phyloP scores from a whole-genome alignment of 768 basidiomycete genomes.

The Panellus pusillus region DNA sequence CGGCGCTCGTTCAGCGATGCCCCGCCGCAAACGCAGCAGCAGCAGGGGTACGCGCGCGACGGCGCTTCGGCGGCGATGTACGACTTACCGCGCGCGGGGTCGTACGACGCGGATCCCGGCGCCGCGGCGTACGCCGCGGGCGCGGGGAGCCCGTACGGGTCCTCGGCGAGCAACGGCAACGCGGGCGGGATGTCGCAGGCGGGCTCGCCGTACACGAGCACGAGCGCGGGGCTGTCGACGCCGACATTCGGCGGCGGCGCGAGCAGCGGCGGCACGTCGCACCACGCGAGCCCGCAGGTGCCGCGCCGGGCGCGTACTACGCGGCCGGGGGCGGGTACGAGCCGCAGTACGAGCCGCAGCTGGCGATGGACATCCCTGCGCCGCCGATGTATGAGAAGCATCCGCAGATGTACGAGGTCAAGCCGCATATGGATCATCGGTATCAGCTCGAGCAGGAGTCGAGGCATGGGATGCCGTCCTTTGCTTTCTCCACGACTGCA shows the following conservation, averaged over 20 bases:
- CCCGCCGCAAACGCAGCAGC: constrained; percentile 18
- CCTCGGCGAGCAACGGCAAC: constrained; percentile 19
- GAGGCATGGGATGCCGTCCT: constrained; percentile 12
- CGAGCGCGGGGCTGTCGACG: constrained; percentile 27
- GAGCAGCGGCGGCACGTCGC: constrained; percentile 1
- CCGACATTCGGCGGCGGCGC: constrained; percentile 25
- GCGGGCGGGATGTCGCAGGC: constrained; percentile 25
- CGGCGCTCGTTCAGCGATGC: constrained; percentile 11
- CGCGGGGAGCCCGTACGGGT: constrained; percentile 29
- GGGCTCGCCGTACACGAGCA: constrained; percentile 32
- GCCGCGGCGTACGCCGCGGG: constrained; percentile 13
- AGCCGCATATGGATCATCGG: constrained; percentile 27
- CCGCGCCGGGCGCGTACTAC: constrained; percentile 24
- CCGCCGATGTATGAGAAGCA: constrained; percentile 27
- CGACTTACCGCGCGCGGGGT: constrained; percentile 21
- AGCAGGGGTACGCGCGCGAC: constrained; percentile 19
- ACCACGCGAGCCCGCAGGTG: constrained; percentile 28
- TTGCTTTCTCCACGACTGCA: too few relatives aligned
- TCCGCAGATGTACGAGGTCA: constrained; percentile 29
- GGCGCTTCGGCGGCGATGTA: constrained; percentile 18
- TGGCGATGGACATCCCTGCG: constrained; percentile 15
- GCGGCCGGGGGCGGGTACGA: constrained; percentile 23
- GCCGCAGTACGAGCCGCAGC: constrained; percentile 24
- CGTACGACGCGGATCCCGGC: constrained; percentile 23
- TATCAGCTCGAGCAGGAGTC: constrained; percentile 4